Conservation (phyloP, 176 grass and related monocot species). For the Areca catechu region DNA sequence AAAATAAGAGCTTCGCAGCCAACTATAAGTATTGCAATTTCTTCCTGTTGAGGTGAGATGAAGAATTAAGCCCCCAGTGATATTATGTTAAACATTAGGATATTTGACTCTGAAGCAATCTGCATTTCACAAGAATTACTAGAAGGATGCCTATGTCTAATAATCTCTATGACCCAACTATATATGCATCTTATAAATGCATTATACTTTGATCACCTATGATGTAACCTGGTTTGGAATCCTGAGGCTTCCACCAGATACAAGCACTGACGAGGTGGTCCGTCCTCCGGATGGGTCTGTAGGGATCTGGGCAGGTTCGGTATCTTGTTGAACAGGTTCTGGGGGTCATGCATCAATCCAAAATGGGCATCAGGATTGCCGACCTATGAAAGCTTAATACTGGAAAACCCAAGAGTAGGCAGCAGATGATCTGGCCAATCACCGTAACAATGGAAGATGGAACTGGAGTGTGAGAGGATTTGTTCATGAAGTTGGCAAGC, state of each 20-base stretch:
- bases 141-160: too few relatives aligned
- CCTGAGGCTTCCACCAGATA: conserved; percentile 81
- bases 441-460: conserved; percentile 81
- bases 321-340: conserved; percentile 85
- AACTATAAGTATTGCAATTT: too few relatives aligned
- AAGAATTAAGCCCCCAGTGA: too few relatives aligned
- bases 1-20: too few relatives aligned
- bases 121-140: too few relatives aligned
- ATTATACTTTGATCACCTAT: background rate
- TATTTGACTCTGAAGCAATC: too few relatives aligned
- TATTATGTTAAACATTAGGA: too few relatives aligned
- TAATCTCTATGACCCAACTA: too few relatives aligned
- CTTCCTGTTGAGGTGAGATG: too few relatives aligned
- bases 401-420: conserved; percentile 54
- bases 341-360: conserved; percentile 62
- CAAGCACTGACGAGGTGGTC: conserved; percentile 62
- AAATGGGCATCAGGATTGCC: conserved; percentile 80
- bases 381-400: conserved; percentile 65
- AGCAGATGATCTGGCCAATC: conserved; percentile 73
- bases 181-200: too few relatives aligned
- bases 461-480: conserved; percentile 53
- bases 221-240: conserved; percentile 29
- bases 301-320: conserved; percentile 66
- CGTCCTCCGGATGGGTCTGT: conserved; percentile 60
- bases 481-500: conserved; percentile 90